phyloP scores from a whole-genome alignment of 2,329 filamentous ascomycete species.

The Exophiala alcalophila region DNA sequence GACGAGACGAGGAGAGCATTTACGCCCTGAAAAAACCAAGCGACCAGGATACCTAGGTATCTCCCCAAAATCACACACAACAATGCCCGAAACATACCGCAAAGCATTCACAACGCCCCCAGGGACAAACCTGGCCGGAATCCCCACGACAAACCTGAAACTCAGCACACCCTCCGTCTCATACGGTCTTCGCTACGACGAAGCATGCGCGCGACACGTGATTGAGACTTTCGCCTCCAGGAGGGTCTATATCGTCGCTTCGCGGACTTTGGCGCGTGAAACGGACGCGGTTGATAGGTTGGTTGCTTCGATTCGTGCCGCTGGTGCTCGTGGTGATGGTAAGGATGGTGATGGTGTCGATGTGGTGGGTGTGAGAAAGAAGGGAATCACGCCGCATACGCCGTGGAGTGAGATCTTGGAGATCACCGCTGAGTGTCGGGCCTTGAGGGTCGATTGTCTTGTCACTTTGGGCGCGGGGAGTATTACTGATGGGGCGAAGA shows the following conservation, averaged over 20 bases:
- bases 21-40: too few species aligned
- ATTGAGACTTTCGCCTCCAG: conserved; percentile 40
- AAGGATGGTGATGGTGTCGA: too few species aligned
- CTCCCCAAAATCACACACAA: too few species aligned
- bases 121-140: conserved; percentile 11
- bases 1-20: too few species aligned
- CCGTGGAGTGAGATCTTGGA: conserved; percentile 52
- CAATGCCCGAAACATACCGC: conserved; percentile 6
- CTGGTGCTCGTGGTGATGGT: too few species aligned
- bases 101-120: conserved; percentile 8
- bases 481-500: conserved; percentile 55
- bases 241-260: conserved; percentile 52
- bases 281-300: conserved; percentile 47
- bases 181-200: conserved; percentile 11
- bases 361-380: conserved; percentile 44
- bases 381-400: conserved; percentile 55
- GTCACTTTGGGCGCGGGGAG: conserved; percentile 55
- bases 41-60: too few species aligned
- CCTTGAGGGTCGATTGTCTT: conserved; percentile 43
- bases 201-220: conserved; percentile 6
- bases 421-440: conserved; percentile 41
- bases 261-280: conserved; percentile 46
- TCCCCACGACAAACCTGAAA: conserved; percentile 8
- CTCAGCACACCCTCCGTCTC: conserved; percentile 5
- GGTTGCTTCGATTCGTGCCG: conserved; percentile 31